These are phyloP conservation scores for Delphinella strobiligena DNA, from an alignment of 2,329 filamentous ascomycete species.

Conservation along the genomic window DNA sequence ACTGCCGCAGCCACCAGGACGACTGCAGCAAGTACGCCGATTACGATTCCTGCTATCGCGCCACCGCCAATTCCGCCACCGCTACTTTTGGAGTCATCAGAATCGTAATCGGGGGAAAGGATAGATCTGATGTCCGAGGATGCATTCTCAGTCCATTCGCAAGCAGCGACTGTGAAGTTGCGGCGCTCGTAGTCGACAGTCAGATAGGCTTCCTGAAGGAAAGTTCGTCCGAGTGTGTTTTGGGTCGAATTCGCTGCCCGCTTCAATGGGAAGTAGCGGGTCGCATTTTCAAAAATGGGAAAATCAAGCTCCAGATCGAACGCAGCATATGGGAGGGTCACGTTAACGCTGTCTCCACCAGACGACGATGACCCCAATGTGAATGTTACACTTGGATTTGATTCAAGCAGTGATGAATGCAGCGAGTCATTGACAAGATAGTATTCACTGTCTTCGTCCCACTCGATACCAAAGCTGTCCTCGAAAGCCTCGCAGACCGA, in stretches of 20 bases:
- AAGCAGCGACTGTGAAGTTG: constrained; percentile 25
- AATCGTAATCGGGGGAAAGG: constrained; percentile 13
- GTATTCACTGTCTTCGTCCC: constrained; percentile 15
- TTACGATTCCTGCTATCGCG: constrained; percentile 23
- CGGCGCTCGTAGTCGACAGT: constrained; percentile 23
- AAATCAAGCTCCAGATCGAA: constrained; percentile 21
- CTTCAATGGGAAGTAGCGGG: constrained; percentile 23
- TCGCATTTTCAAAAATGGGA: constrained; percentile 16
- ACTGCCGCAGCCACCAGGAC: constrained; percentile 17
- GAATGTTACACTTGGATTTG: constrained; percentile 23
- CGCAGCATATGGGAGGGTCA: constrained; percentile 24
- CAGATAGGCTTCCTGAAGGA: constrained; percentile 28
- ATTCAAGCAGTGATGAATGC: constrained; percentile 14
- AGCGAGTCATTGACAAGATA: constrained; percentile 24
- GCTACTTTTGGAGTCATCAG: constrained; percentile 6
- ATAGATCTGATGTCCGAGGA: constrained; percentile 17
- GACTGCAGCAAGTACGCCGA: constrained; percentile 18
- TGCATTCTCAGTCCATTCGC: constrained; percentile 19
- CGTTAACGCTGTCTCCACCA: constrained; percentile 17
- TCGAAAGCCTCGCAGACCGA: constrained; percentile 25
- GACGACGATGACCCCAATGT: constrained; percentile 15
- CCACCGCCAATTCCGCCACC: constrained; percentile 16
- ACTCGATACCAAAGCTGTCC: constrained; percentile 22
- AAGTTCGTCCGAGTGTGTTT: constrained; percentile 24
- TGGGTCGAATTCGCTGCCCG: constrained; percentile 21